Percentiles rank a stretch among this genome's conserved stretches.
These are phyloP conservation scores for Hericium rajendrae DNA, from an alignment of 768 basidiomycete species.

Conservation along the genomic window DNA sequence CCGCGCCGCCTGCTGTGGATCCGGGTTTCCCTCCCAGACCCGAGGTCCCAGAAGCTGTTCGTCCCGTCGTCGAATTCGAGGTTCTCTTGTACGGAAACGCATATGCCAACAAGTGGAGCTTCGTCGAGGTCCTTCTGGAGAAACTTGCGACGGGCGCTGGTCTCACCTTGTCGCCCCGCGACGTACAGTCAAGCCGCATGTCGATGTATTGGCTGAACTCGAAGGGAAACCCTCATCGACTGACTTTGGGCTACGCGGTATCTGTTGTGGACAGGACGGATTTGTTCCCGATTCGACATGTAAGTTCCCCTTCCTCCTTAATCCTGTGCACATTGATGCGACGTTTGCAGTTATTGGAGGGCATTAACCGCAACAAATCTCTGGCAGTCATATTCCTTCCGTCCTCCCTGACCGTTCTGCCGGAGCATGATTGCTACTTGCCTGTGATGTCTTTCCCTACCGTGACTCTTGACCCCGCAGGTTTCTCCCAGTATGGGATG, in stretches of 20 bases:
- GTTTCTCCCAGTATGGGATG: conserved; percentile 10
- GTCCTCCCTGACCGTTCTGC: conserved; percentile 26
- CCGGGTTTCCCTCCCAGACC: conserved; percentile 20
- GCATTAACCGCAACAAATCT: conserved; percentile 36
- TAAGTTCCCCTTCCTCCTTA: conserved; percentile 1
- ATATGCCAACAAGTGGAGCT: conserved; percentile 48
- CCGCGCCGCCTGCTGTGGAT: conserved; percentile 4
- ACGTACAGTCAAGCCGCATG: conserved; percentile 15
- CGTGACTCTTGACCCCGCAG: conserved; percentile 15
- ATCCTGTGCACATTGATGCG: conserved; percentile 33
- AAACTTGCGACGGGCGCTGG: conserved; percentile 36
- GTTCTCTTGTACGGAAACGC: conserved; percentile 61
- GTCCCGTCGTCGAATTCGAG: conserved; percentile 36
- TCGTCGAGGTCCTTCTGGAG: conserved; percentile 49
- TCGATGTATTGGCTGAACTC: conserved; percentile 16
- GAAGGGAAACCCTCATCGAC: conserved; percentile 19
- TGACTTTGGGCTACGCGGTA: conserved; percentile 23
- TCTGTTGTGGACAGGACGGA: conserved; percentile 32
- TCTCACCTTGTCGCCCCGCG: conserved; percentile 14
- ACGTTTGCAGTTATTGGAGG: conserved; percentile 32
- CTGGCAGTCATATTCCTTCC: conserved; percentile 65
- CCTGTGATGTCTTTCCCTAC: conserved; percentile 34
- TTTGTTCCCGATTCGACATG: neutral
- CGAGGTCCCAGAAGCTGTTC: conserved; percentile 23
- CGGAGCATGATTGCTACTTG: conserved; percentile 42